Evolutionary conservation across 257 asterid species (phyloP), one percentile per base, ranked within the genome.

Genomic region (Salvia rosmarinus): DNA sequence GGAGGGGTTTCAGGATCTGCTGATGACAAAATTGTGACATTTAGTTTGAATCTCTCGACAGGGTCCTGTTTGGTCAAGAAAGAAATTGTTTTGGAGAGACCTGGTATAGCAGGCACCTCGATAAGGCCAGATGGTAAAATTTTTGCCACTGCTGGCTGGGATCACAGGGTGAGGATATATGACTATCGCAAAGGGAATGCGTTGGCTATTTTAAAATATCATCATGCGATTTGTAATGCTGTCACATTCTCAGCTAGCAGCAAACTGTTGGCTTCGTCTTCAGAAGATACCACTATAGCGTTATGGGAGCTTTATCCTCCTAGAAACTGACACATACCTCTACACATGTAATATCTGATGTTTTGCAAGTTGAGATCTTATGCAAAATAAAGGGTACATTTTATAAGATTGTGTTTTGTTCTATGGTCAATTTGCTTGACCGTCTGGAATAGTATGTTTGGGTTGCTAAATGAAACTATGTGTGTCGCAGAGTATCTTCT

Each of bases 261-360:
- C 42, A 89, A 73, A 71, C 49, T 89, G 65, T 69, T 91, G 94
- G 97, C 96, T 35, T 94, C 99, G 11, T 83, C 90, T 46, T 86
- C 98, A 20, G 98, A 94, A 80, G 99, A 94, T 55, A 72, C 93
- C 0, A 94, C 91, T 2, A 79, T 94, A 17, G 99, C 98, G 16
- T 77, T 91, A 64, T 94, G 98, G 99, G 99, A 89, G 64, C 74
- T 94, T 75, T 88, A 94, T 81, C 95, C 96, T 70, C 97, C 97
- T 46, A 77, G 2, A 67, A 74, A 55, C 67, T 73, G 75, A 75
- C 8, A 35, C 6, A 59, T 30, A 50, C 1, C 13, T 6, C 43
- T 34, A 23, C 10, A 63, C 40, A 1, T 60, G 56, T 74, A 14
- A 12, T 44, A 12, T 3, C 42, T 25, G 6, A 9, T 64, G 58